These are phyloP conservation scores for Ceratobasidium sp. DNA, from an alignment of 1,284 basidiomycete species.

Conservation along the genomic window DNA sequence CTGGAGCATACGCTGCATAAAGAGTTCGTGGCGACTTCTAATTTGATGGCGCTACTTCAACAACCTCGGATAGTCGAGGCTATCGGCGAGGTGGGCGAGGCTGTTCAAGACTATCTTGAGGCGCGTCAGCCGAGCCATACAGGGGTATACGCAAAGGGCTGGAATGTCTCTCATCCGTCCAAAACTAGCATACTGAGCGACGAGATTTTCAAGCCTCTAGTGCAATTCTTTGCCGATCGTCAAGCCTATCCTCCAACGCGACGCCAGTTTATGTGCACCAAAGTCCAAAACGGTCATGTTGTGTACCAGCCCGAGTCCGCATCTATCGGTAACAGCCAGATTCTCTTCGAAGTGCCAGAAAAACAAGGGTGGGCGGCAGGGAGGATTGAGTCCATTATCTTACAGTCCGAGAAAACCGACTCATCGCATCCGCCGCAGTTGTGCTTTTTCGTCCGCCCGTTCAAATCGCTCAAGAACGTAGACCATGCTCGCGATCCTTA, in stretches of 20 bases:
- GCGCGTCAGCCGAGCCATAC: not conserved
- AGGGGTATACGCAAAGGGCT: not conserved
- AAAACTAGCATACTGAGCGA: not conserved
- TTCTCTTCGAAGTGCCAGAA: not conserved
- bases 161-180: not conserved
- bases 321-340: not conserved
- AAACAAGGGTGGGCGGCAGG: not conserved
- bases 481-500: not conserved
- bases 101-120: too few species aligned
- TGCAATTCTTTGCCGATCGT: not conserved
- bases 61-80: not conserved
- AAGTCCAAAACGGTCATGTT: not conserved
- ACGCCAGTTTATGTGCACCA: not conserved
- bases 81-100: not conserved
- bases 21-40: not conserved
- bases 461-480: not conserved
- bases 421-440: not conserved
- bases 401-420: not conserved
- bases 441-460: not conserved
- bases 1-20: conserved; percentile 25
- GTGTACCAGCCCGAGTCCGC: not conserved
- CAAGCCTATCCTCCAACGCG: not conserved
- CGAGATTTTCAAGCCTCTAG: not conserved
- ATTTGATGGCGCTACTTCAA: not conserved
- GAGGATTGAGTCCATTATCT: not conserved